Percentiles rank a stretch among this genome's conserved stretches.
Conservation (phyloP, 805 yeast genomes). For the Nadsonia fulvescens region DNA sequence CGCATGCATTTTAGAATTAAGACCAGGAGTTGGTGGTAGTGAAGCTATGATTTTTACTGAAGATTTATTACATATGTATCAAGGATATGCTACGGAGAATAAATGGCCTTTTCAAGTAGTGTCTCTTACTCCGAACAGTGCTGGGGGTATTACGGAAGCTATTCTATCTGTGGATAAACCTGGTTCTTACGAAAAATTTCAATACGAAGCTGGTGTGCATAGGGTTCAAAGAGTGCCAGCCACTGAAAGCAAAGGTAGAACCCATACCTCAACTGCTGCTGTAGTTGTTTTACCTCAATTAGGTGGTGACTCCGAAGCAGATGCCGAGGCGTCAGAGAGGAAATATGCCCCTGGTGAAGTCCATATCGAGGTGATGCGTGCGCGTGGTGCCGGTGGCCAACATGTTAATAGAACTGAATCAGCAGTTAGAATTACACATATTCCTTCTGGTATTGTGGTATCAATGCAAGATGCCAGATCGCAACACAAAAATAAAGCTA, state of each 20-base stretch:
- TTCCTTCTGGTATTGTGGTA: conserved; percentile 80
- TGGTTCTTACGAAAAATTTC: conserved; percentile 54
- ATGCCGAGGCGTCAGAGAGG: conserved; percentile 37
- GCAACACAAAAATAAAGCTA: conserved; percentile 85
- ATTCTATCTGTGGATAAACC: conserved; percentile 54
- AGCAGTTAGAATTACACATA: conserved; percentile 82
- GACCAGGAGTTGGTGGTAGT: conserved; percentile 94
- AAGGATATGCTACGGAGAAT: conserved; percentile 42
- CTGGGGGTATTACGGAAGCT: conserved; percentile 56
- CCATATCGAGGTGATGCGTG: conserved; percentile 90
- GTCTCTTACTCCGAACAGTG: conserved; percentile 35
- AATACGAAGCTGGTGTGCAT: conserved; percentile 90
- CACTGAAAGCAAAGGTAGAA: conserved; percentile 85
- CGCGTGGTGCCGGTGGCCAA: conserved; percentile 96
- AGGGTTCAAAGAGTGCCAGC: conserved; percentile 88
- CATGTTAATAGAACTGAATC: conserved; percentile 96
- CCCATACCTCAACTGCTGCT: conserved; percentile 92
- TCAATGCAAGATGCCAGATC: conserved; percentile 90
- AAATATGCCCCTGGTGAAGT: conserved; percentile 75
- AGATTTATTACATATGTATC: conserved; percentile 69
- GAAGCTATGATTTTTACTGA: conserved; percentile 81
- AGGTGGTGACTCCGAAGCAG: conserved; percentile 28
- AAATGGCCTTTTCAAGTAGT: conserved; percentile 52
- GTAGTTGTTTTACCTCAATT: conserved; percentile 82
- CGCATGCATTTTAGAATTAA: conserved; percentile 62